Base-by-base conservation (phyloP, 257 asterid species). In the Penstemon eatonii region DNA sequence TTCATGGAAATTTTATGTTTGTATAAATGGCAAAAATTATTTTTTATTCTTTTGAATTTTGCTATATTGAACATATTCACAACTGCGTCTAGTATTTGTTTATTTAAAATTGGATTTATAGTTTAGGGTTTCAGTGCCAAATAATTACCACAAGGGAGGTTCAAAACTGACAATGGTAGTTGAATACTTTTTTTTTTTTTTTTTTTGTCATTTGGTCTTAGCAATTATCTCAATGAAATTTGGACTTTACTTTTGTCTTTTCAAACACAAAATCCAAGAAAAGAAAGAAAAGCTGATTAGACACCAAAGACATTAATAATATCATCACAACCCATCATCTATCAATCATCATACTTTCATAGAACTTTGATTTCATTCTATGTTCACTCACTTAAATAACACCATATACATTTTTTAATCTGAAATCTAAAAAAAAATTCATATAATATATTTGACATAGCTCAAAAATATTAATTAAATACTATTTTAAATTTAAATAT, bases 231-330 rank as follows among this genome's bases (percentile, higher is more conserved):
- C 56, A 73, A 59, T 66, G 54, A 19, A 43, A 37, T 69, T 75
- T 64, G 77, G 77, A 71, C 63, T 45, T 76, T 76, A 67, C 77
- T 71, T 76, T 71, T 65, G 72, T 70, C 75, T 65, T 65, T 51
- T 59, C 46, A 70, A 45, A 76, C 73, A 76, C 73, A 40, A 8
- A 46, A 65, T 25, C 68, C 80, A 55, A 76, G 58, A 45, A 65
- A 70, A 59, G 65, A 18, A 51, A 6, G 9, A 63, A 63, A 63
- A 62, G 67, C 56, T 63, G 67, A 19, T 39, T 61, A 40, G 45
- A 71, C 46, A 5, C 66, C 72, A 70, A 65, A 65, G 6, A 49
- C 5, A 13, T 49, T 49, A 49, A 49, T 49, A 49, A 9, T 15
- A 49, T 49, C 54, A 12, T 8, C 54, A 7, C 12, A 4, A 3